Conservation (phyloP, 305 asterid genomes). For the Ruellia speciosa region DNA sequence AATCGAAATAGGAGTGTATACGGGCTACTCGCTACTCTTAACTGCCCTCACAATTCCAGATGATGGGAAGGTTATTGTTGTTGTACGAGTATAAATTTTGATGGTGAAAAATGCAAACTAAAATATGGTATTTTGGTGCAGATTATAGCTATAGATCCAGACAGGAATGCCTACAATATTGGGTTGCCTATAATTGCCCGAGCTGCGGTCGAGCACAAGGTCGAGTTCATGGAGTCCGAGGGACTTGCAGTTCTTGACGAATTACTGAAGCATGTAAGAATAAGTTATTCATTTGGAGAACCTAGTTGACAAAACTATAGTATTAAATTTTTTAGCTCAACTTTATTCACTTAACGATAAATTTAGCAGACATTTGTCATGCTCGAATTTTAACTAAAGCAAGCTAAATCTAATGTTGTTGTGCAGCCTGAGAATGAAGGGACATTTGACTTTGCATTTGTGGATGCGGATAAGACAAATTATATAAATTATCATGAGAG, state of each 20-base stretch:
- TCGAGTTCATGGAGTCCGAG: constrained; percentile 22
- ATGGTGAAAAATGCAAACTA: not conserved
- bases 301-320: no score
- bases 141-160: constrained; percentile 24
- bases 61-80: constrained; percentile 23
- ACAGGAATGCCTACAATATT: constrained; percentile 18
- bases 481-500: constrained; percentile 41
- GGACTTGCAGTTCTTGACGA: constrained; percentile 23
- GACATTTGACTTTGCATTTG: constrained; percentile 32
- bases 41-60: constrained; percentile 28
- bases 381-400: not conserved
- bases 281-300: no score
- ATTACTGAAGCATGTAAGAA: constrained; percentile 19
- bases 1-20: constrained; percentile 23
- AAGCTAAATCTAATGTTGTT: no score
- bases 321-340: no score
- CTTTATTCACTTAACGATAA: no score
- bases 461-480: constrained; percentile 46
- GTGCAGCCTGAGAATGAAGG: not conserved
- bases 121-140: not conserved
- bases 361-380: no score
- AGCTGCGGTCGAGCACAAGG: constrained; percentile 29
- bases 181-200: constrained; percentile 24
- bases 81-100: not conserved
- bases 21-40: constrained; percentile 31